phyloP scores from a whole-genome alignment of 805 yeast genomes.

The Candida berthetii region DNA sequence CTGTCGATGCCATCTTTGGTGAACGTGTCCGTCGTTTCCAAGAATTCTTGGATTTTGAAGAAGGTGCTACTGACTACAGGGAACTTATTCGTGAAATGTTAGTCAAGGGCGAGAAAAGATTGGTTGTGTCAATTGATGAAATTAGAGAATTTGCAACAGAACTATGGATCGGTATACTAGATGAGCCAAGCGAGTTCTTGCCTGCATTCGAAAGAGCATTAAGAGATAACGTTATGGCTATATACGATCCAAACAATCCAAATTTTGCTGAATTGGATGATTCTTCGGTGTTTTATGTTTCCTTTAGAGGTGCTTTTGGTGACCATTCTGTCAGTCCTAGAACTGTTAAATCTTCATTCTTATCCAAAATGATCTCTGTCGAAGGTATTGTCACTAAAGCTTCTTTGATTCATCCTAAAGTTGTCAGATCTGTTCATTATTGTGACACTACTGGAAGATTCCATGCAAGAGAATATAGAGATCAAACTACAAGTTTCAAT shows the following conservation, averaged over 20 bases:
- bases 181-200: constrained; percentile 73
- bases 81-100: constrained; percentile 71
- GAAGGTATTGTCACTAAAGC: constrained; percentile 96
- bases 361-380: constrained; percentile 78
- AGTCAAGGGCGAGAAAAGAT: constrained; percentile 55
- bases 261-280: constrained; percentile 47
- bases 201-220: constrained; percentile 90
- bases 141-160: constrained; percentile 75
- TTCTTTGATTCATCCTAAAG: constrained; percentile 88
- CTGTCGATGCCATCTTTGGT: constrained; percentile 45
- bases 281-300: constrained; percentile 62
- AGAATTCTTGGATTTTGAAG: constrained; percentile 69
- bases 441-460: constrained; percentile 80
- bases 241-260: constrained; percentile 57
- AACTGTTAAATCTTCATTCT: constrained; percentile 66
- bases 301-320: constrained; percentile 90
- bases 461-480: constrained; percentile 88
- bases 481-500: constrained; percentile 85
- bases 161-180: constrained; percentile 71
- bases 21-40: constrained; percentile 87
- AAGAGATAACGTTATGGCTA: constrained; percentile 68
- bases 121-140: constrained; percentile 79
- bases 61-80: constrained; percentile 53
- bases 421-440: constrained; percentile 87
- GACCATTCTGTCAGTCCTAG: constrained; percentile 83